Evolutionary conservation across 2,329 filamentous ascomycete species (phyloP).

Genomic region (Plectosphaerella cucumerina): DNA sequence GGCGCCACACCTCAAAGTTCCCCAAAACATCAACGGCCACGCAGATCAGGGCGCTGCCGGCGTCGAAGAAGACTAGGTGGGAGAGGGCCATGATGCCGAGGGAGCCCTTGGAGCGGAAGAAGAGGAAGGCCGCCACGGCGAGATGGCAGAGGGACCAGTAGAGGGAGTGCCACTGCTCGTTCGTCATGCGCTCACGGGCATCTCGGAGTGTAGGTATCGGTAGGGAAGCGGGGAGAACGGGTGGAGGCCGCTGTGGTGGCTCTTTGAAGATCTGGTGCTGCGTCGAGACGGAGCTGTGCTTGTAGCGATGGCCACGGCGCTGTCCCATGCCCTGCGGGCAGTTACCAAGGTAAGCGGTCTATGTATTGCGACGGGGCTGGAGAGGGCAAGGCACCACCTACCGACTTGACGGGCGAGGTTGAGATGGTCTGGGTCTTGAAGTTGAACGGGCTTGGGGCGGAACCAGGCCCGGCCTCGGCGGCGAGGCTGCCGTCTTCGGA

Average conservation of each 20-base stretch:
- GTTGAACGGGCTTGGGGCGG: constrained; percentile 75
- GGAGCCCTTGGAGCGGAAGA: constrained; percentile 81
- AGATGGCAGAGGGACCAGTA: constrained; percentile 91
- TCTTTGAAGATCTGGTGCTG: constrained; percentile 95
- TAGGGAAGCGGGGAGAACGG: constrained; percentile 85
- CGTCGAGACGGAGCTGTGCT: constrained; percentile 86
- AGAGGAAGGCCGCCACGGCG: constrained; percentile 75
- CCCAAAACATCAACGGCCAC: constrained; percentile 88
- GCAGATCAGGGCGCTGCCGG: constrained; percentile 85
- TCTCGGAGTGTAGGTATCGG: constrained; percentile 87
- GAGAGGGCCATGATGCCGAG: constrained; percentile 89
- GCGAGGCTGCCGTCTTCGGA: constrained; percentile 24
- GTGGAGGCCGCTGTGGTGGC: constrained; percentile 77
- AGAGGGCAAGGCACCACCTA: constrained; percentile 38
- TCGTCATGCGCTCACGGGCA: constrained; percentile 85
- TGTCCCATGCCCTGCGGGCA: constrained; percentile 73
- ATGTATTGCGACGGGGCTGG: not conserved
- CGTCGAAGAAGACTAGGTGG: constrained; percentile 92
- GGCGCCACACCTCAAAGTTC: constrained; percentile 97
- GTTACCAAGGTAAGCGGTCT: constrained; percentile 4
- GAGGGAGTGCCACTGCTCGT: constrained; percentile 76
- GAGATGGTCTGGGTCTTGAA: constrained; percentile 81
- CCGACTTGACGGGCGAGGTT: constrained; percentile 72
- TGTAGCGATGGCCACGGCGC: constrained; percentile 93
- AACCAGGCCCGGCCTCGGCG: constrained; percentile 16